phyloP scores from a whole-genome alignment of 2,329 filamentous ascomycete genomes.

The Microcyclospora tardicrescens region DNA sequence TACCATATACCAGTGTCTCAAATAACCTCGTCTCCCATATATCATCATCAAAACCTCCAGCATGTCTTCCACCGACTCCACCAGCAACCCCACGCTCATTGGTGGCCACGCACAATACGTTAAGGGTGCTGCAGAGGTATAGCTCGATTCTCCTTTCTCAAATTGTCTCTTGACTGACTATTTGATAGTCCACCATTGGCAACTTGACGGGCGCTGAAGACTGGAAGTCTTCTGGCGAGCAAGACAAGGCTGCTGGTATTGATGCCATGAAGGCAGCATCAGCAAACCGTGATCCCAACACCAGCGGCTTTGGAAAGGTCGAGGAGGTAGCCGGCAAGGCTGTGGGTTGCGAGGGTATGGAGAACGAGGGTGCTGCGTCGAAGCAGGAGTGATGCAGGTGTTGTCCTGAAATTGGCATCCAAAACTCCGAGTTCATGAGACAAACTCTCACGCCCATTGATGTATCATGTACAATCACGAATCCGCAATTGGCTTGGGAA shows the following conservation, averaged over 20 bases:
- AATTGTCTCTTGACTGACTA: not conserved
- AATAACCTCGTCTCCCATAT: too few species aligned
- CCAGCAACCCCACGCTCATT: conserved; percentile 43
- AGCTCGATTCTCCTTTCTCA: conserved; percentile 5
- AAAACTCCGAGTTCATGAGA: too few species aligned
- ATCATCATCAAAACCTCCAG: not conserved
- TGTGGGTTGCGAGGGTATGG: conserved; percentile 58
- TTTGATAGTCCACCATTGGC: conserved; percentile 44
- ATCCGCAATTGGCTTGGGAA: too few species aligned
- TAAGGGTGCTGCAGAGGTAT: conserved; percentile 54
- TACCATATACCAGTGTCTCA: too few species aligned
- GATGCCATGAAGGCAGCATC: conserved; percentile 49
- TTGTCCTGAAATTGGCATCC: too few species aligned
- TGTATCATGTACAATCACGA: too few species aligned
- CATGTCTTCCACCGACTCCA: conserved; percentile 8
- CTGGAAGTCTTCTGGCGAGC: conserved; percentile 51
- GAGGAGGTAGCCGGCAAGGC: conserved; percentile 53
- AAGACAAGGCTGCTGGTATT: conserved; percentile 50
- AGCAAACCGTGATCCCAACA: conserved; percentile 40
- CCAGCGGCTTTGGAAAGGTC: conserved; percentile 46
- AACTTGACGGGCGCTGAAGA: conserved; percentile 47
- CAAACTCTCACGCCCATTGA: too few species aligned
- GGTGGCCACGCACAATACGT: conserved; percentile 53
- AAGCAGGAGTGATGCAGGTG: too few species aligned
- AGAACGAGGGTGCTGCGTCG: conserved; percentile 42